Evolutionary conservation across 768 basidiomycete genomes (phyloP), one percentile per base, ranked within the genome.

Genomic region (Tephrocybe sp.): DNA sequence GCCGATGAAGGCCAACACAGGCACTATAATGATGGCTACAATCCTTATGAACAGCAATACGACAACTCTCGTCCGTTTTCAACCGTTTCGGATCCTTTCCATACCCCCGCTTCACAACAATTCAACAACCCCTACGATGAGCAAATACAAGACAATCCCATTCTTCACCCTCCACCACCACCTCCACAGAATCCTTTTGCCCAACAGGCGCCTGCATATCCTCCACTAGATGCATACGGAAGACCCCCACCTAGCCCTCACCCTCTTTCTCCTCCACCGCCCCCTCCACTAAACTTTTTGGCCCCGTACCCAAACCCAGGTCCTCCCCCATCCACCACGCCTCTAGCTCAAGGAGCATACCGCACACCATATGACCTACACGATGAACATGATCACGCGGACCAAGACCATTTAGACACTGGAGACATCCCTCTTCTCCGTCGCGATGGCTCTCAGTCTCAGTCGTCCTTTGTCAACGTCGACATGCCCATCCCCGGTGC

Each of bases 361-460:
- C 56, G 61, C 22, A 51, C 54, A 41, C 55, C 60, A 15, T 79
- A 77, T 50, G 72, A 75, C 11, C 58, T 73, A 12, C 70, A 76
- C 47, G 75, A 78, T 18, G 52, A 52, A 2, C 50, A 78, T 15
- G 45, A 46, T 1, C 44, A 46, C 2, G 12, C 24, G 37, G 71
- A 70, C 22, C 64, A 62, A 0, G 74, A 79, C 13, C 71, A 72
- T 5, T 31, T 69, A 2, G 85, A 87, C 32, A 58, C 74, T 0
- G 86, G 84, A 9, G 86, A 88, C 51, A 84, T 88, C 25, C 87
- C 88, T 0, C 73, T 90, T 8, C 67, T 89, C 22, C 62, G 70
- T 4, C 66, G 80, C n/a, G 78, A 80, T 59, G 13, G 18, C 9
- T 50, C 49, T 0, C 47, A 48, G 15, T 47, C 68, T 21, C 57